Percentiles rank a stretch among this genome's conserved stretches.
Conservation (phyloP, 192 early-diverging fungal genomes). For the Jimgerdemannia lactiflua region DNA sequence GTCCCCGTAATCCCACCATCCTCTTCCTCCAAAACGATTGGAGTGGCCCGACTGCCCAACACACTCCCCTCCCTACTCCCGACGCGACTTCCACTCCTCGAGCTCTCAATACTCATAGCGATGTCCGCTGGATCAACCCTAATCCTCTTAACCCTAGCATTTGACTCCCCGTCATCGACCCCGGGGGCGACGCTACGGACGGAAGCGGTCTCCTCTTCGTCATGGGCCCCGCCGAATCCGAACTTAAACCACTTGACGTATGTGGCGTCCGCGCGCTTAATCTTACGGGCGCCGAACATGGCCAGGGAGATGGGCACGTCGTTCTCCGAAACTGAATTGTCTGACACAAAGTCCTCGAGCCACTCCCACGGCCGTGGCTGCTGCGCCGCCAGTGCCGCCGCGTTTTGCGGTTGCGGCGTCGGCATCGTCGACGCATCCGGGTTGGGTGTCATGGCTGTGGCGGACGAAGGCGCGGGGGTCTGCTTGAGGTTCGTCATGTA, state of each 20-base stretch:
- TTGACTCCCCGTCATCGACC: too few relatives aligned
- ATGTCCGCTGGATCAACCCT: too few relatives aligned
- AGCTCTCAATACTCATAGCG: too few relatives aligned
- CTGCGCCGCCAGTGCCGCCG: slow-evolving; percentile 13
- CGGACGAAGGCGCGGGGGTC: slow-evolving; percentile 18
- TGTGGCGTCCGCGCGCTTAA: slow-evolving; percentile 19
- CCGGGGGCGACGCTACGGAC: too few relatives aligned
- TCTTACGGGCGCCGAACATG: slow-evolving; percentile 25
- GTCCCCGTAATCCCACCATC: too few relatives aligned
- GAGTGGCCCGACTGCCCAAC: too few relatives aligned
- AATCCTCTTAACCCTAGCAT: too few relatives aligned
- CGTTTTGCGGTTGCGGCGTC: neutral
- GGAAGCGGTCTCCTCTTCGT: neutral
- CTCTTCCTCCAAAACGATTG: too few relatives aligned
- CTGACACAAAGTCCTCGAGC: slow-evolving; percentile 50
- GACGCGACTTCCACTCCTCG: too few relatives aligned
- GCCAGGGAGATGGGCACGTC: slow-evolving; percentile 28
- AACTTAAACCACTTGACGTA: slow-evolving; percentile 32
- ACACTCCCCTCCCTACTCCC: too few relatives aligned
- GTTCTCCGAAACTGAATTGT: slow-evolving; percentile 26
- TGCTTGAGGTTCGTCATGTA: slow-evolving; percentile 44
- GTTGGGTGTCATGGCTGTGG: slow-evolving; percentile 10
- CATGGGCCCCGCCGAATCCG: too few relatives aligned
- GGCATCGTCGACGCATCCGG: slow-evolving; percentile 16
- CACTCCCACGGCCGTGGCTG: slow-evolving; percentile 53